Evolutionary conservation across 1,284 basidiomycete genomes (phyloP).

Genomic region (Heterobasidion parviporum): DNA sequence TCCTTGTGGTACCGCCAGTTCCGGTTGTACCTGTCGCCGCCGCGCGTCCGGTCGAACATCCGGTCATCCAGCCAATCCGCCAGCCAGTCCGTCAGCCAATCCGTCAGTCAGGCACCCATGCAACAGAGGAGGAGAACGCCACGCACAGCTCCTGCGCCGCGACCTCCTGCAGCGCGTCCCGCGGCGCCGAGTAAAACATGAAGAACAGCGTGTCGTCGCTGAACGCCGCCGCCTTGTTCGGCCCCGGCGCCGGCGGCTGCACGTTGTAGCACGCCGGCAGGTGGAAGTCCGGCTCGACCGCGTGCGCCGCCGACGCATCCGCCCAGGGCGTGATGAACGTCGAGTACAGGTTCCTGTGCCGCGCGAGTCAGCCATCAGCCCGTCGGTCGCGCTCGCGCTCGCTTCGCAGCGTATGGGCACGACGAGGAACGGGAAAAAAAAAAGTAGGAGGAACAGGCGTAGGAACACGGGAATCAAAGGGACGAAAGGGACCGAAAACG

Average conservation of each 20-base stretch:
- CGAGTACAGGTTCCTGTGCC: conserved; percentile 74
- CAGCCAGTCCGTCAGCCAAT: neutral
- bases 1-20: conserved; percentile 99
- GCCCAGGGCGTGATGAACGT: conserved; percentile 97
- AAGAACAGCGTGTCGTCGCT: conserved; percentile 98
- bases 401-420: neutral
- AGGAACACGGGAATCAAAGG: too few species aligned
- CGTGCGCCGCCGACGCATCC: conserved; percentile 76
- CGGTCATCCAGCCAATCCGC: too few species aligned
- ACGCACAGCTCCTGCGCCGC: conserved; percentile 93
- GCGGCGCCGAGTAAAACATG: conserved; percentile 95
- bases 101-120: neutral
- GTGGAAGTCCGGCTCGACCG: conserved; percentile 87
- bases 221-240: conserved; percentile 82
- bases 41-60: neutral
- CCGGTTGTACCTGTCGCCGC: conserved; percentile 68
- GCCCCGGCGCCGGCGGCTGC: conserved; percentile 83
- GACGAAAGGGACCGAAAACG: too few species aligned
- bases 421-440: too few species aligned
- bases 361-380: neutral
- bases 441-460: neutral
- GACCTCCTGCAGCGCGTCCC: conserved; percentile 91
- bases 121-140: neutral
- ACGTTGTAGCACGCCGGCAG: conserved; percentile 93
- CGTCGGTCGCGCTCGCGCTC: neutral